Percentiles rank a stretch among this genome's conserved stretches.
Evolutionary conservation across 257 asterid genomes (phyloP).

Genomic region (Fraxinus americana): DNA sequence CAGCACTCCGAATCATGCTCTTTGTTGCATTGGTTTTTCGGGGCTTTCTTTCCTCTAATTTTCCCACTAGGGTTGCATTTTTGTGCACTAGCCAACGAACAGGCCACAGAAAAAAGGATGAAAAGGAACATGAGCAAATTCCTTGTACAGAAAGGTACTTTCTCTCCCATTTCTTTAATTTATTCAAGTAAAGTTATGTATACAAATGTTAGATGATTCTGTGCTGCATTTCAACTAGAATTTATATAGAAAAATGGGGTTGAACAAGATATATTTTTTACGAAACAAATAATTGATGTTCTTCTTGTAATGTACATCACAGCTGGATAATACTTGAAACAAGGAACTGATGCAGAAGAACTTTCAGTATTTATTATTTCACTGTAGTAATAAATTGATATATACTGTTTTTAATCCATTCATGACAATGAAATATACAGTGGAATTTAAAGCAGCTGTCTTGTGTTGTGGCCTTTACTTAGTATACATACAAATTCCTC

Average conservation of each 20-base stretch:
- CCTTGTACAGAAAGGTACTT: background rate
- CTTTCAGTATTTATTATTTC: no score
- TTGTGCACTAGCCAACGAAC: background rate
- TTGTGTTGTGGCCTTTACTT: no score
- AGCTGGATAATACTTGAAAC: no score
- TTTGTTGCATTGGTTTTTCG: background rate
- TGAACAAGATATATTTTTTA: background rate
- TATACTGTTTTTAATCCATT: no score
- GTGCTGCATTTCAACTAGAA: background rate
- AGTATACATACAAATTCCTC: no score
- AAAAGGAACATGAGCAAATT: background rate
- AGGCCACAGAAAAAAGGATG: background rate
- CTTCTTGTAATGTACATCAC: background rate
- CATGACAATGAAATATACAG: no score
- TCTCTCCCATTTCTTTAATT: background rate
- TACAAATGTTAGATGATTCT: background rate
- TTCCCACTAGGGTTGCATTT: conserved; percentile 20
- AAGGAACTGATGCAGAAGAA: no score
- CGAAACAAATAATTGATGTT: background rate
- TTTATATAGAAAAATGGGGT: background rate
- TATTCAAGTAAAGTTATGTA: background rate
- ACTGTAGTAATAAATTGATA: no score
- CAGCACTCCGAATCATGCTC: conserved; percentile 17
- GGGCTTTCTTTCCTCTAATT: conserved; percentile 19
- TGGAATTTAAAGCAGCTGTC: background rate